These are phyloP conservation scores for Alternaria ventricosa DNA, from an alignment of 2,329 filamentous ascomycete genomes.

Conservation along the genomic window DNA sequence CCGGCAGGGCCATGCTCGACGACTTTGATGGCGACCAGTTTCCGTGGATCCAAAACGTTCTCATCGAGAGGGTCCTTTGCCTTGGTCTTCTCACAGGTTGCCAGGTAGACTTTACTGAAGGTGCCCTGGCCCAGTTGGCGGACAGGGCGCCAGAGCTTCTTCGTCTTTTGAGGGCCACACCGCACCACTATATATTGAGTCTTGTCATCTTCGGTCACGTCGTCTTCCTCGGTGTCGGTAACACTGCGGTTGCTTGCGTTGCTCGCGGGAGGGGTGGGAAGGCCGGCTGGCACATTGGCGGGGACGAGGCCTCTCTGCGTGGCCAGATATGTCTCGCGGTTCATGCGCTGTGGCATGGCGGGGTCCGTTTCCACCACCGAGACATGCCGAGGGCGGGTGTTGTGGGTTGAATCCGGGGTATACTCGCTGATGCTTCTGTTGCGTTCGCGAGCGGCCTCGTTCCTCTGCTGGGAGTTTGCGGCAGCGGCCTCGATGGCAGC, in stretches of 20 bases:
- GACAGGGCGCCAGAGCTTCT: conserved; percentile 81
- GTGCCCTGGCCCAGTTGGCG: conserved; percentile 88
- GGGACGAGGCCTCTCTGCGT: conserved; percentile 75
- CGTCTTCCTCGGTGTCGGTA: conserved; percentile 61
- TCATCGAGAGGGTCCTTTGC: conserved; percentile 54
- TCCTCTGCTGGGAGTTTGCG: conserved; percentile 41
- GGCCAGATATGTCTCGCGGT: conserved; percentile 83
- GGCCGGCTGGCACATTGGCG: conserved; percentile 50
- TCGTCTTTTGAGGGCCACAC: conserved; percentile 68
- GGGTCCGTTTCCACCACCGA: conserved; percentile 56
- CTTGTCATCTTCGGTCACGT: conserved; percentile 52
- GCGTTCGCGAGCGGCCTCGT: conserved; percentile 61
- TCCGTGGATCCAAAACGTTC: conserved; percentile 68
- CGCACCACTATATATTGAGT: conserved; percentile 56
- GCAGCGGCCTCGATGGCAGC: conserved; percentile 49
- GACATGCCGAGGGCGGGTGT: conserved; percentile 72
- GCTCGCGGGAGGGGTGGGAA: conserved; percentile 79
- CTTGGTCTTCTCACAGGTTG: conserved; percentile 73
- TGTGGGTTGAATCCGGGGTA: conserved; percentile 72
- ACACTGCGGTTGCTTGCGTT: conserved; percentile 67
- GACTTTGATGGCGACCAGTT: conserved; percentile 91
- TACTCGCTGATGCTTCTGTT: conserved; percentile 92
- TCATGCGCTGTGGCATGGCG: conserved; percentile 62
- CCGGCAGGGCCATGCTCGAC: conserved; percentile 94
- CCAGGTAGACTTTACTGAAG: conserved; percentile 92